A percentile compares a stretch with the other conserved stretches of the same genome.
Conservation (phyloP, 2,329 filamentous ascomycete genomes). For the Botrytis deweyae region DNA sequence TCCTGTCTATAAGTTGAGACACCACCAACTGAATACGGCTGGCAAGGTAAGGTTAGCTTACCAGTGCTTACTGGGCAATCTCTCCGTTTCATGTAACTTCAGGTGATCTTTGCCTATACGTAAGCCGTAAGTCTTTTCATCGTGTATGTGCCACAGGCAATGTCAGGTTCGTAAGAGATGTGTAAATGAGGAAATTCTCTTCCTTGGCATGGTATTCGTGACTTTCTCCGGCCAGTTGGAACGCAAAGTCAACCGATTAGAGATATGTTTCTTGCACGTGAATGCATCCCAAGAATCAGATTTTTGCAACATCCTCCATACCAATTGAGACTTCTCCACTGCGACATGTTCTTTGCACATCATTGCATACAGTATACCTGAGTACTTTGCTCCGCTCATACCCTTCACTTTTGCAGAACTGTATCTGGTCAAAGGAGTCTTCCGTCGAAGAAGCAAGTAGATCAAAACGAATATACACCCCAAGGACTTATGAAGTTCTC, state of each 20-base stretch:
- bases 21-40: not conserved
- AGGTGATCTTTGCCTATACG: not conserved
- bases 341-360: not conserved
- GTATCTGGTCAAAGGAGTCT: not conserved
- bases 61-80: not conserved
- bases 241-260: not conserved
- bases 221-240: not conserved
- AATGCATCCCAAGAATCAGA: not conserved
- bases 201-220: not conserved
- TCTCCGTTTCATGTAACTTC: not conserved
- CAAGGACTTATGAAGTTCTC: not conserved
- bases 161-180: not conserved
- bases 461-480: not conserved
- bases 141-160: not conserved
- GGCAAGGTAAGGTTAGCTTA: not conserved
- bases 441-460: not conserved
- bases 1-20: conserved; percentile 7
- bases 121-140: not conserved
- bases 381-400: not conserved
- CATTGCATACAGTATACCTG: not conserved
- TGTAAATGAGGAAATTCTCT: not conserved
- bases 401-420: conserved; percentile 2
- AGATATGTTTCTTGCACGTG: not conserved
- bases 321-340: conserved; percentile 8
- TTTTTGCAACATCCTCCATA: not conserved